Evolutionary conservation across 495 filamentous ascomycete species (phyloP), one percentile per base, ranked within the genome.

Genomic region (Parathielavia appendiculata): DNA sequence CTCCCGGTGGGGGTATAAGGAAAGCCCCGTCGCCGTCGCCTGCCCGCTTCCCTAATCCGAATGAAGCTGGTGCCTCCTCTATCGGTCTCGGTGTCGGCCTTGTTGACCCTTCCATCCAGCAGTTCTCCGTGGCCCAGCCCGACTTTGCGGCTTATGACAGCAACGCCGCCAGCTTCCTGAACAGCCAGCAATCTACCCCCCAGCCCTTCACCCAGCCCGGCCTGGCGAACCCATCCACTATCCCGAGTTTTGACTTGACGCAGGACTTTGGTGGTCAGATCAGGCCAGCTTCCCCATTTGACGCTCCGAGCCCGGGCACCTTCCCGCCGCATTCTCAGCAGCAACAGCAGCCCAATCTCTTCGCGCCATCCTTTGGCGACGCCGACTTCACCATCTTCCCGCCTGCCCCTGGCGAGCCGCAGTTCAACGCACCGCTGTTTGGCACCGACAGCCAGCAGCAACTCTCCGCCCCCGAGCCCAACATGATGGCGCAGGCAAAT

Each of bases 401-500:
- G 17, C 60, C 70, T 4, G 57, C 69, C 4, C 59, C 66, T 5
- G 67, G 64, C 19, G 76, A 79, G 44, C 72, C 77, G 40, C 76
- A 77, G 60, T 75, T 70, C 57, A 73, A 74, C 62, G 61, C 73
- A 5, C 76, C 79, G 57, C 72, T 82, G 38, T 79, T 81, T 57
- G 63, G 64, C 35, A 69, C 67, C 66, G 77, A 77, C 53, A 59
- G 71, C 59, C 81, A 80, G 54, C 81, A 85, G 58, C 76, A 86
- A 61, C 76, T 90, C 36, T 70, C 76, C 59, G 75, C 69, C 62
- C 66, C 73, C 55, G 72, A 78, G 51, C 80, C 88, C 72, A 84
- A 82, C 71, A 85, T 86, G 67, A 88, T 89, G 75, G 78, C 86
- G 14, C 88, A 88, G 43, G 69, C 75, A 38, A 73, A 76, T 51